Evolutionary conservation across 441 rosid species (phyloP), one percentile per base, ranked within the genome.

Genomic region (Syzygium syzygioides): DNA sequence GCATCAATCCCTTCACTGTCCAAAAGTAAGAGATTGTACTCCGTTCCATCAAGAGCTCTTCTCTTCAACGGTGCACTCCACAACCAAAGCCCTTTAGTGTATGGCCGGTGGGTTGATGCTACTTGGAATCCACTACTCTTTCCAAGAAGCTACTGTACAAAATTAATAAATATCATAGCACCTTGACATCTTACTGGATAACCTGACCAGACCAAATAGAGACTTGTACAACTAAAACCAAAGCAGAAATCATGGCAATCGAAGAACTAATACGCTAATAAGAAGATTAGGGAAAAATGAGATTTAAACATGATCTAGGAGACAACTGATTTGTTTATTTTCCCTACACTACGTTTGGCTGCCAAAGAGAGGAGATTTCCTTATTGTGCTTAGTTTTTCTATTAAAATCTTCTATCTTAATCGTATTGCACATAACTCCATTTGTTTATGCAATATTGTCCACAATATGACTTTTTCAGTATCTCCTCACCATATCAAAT

Each of bases 1-100:
- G 99, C 98, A 93, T 97, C 98, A 88, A 98, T 97, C 87, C 99
- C 99, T 96, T 98, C 99, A 85, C 96, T 94, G 91, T 98, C 99
- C 85, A 98, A 93, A 23, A 98, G 92, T 91, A 98, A 89, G 11
- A 98, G 99, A 90, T 96, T 98, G 91, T 97, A 98, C 91, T 96
- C 96, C 26, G 96, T 95, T 90, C 99, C 99, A 90, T 98, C 99
- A 79, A 98, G 98, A 90, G 98, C 96, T 88, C 94, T 96, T 93
- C 96, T 93, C 94, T 96, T 97, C 85, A 98, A 90, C 9, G 99
- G 99, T 86, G 99, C 93, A 91, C 99, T 98, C 99, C 99, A 98
- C 92, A 98, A 89, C 99, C 99, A 97, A 86, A 98, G 99, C 79
- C 99, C 99, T 91, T 98, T 98, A 1, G 99, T 98, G 92, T 99